A percentile compares a stretch with the other conserved stretches of the same genome.
Evolutionary conservation across 805 yeast species (phyloP).

Genomic region (Candida pseudofarinosa): DNA sequence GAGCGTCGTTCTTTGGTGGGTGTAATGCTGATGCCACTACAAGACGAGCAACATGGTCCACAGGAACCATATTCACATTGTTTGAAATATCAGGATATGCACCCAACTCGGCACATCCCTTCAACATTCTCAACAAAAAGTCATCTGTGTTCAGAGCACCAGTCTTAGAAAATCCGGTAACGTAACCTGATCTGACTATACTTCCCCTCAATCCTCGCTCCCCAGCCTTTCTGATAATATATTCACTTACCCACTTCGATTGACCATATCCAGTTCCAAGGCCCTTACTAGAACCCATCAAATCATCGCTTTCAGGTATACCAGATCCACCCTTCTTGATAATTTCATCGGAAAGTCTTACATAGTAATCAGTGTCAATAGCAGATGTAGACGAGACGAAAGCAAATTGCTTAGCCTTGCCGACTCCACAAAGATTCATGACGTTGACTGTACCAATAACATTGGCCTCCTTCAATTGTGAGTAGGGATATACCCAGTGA

Average conservation of each 20-base stretch:
- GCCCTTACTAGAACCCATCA: constrained; percentile 77
- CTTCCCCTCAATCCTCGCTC: constrained; percentile 81
- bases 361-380: constrained; percentile 78
- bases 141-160: constrained; percentile 97
- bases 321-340: constrained; percentile 65
- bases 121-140: constrained; percentile 88
- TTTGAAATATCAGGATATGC: constrained; percentile 80
- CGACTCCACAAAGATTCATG: constrained; percentile 68
- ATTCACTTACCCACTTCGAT: constrained; percentile 96
- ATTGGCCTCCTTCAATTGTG: constrained; percentile 86
- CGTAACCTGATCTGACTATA: constrained; percentile 93
- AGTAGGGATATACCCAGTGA: constrained; percentile 97
- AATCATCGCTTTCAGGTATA: constrained; percentile 75
- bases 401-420: constrained; percentile 79
- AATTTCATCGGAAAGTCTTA: constrained; percentile 69
- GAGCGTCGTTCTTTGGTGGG: constrained; percentile 53
- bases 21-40: constrained; percentile 78
- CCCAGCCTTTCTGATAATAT: constrained; percentile 84
- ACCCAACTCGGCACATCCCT: constrained; percentile 90
- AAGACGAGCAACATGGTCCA: constrained; percentile 94
- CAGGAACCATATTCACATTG: constrained; percentile 94
- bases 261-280: constrained; percentile 95
- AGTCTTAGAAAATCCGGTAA: constrained; percentile 76
- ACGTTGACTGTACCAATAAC: constrained; percentile 86
- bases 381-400: constrained; percentile 97